Evolutionary conservation across 441 rosid genomes (phyloP).

Genomic region (Omphalea diandra): DNA sequence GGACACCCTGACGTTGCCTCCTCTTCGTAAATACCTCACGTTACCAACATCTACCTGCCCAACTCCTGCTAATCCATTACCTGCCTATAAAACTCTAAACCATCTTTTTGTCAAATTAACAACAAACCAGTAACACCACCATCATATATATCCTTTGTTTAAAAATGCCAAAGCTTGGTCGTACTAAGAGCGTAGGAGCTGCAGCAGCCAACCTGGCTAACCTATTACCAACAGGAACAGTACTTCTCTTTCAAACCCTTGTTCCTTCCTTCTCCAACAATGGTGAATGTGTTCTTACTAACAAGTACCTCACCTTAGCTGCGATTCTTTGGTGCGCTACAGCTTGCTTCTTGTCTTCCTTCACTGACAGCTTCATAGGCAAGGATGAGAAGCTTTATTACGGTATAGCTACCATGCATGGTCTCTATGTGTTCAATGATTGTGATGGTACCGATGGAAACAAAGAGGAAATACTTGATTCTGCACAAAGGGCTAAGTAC

Average conservation of each 20-base stretch:
- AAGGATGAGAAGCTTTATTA: conserved; percentile 35
- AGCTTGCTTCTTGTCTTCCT: conserved; percentile 47
- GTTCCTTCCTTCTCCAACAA: conserved; percentile 20
- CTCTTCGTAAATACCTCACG: too few species aligned
- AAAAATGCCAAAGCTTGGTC: neutral
- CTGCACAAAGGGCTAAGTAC: neutral
- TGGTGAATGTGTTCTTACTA: conserved; percentile 10
- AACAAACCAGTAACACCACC: neutral
- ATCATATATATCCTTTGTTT: too few species aligned
- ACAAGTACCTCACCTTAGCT: conserved; percentile 24
- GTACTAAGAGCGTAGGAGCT: neutral
- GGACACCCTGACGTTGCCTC: too few species aligned
- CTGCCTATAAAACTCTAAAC: too few species aligned
- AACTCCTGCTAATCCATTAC: too few species aligned
- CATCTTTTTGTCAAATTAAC: neutral
- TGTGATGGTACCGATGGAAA: neutral
- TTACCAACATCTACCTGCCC: too few species aligned
- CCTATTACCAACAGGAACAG: conserved; percentile 27
- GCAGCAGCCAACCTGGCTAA: conserved; percentile 41
- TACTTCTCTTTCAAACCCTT: conserved; percentile 17
- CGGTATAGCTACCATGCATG: conserved; percentile 38
- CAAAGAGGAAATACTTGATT: neutral
- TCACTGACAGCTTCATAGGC: conserved; percentile 45
- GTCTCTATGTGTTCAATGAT: conserved; percentile 38
- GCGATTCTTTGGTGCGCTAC: conserved; percentile 26